These are phyloP conservation scores for Dipodascopsis tothii DNA, from an alignment of 805 yeast species.

Conservation along the genomic window DNA sequence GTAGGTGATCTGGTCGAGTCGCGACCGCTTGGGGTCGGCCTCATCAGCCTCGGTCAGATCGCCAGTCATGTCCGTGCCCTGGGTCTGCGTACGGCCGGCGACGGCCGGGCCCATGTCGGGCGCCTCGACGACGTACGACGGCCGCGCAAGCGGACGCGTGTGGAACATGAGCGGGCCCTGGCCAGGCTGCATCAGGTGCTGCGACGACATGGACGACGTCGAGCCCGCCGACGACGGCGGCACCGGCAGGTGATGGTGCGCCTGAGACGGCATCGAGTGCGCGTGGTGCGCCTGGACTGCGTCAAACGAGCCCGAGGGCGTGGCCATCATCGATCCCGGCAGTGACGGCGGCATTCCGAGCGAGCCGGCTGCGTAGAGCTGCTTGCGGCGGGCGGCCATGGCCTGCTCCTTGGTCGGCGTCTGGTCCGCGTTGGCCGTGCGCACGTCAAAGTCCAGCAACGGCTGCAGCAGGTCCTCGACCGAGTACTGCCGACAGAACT, in stretches of 20 bases:
- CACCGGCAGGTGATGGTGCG: background rate
- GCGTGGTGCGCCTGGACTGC: background rate
- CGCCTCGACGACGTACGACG: background rate
- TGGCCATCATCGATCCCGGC: background rate
- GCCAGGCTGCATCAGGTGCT: background rate
- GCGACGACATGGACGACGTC: background rate
- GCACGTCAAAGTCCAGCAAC: slow-evolving; percentile 40
- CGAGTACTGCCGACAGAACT: slow-evolving; percentile 54
- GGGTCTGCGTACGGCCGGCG: background rate
- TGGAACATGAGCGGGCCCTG: background rate
- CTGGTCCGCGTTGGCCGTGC: slow-evolving; percentile 26
- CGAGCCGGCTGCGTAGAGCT: slow-evolving; percentile 20
- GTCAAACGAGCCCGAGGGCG: background rate
- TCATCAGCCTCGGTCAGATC: slow-evolving; percentile 15
- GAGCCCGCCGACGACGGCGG: too few species aligned
- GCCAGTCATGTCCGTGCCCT: background rate
- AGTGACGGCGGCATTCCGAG: background rate
- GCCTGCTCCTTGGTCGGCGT: slow-evolving; percentile 47
- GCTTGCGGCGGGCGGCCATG: slow-evolving; percentile 35
- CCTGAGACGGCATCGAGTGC: background rate
- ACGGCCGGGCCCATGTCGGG: background rate
- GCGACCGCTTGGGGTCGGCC: slow-evolving; percentile 12
- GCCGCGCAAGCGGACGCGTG: background rate
- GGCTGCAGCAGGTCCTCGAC: slow-evolving; percentile 48
- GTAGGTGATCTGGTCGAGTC: background rate